Base-by-base conservation (phyloP, 2,329 filamentous ascomycete species). In the Xylaria sp. region DNA sequence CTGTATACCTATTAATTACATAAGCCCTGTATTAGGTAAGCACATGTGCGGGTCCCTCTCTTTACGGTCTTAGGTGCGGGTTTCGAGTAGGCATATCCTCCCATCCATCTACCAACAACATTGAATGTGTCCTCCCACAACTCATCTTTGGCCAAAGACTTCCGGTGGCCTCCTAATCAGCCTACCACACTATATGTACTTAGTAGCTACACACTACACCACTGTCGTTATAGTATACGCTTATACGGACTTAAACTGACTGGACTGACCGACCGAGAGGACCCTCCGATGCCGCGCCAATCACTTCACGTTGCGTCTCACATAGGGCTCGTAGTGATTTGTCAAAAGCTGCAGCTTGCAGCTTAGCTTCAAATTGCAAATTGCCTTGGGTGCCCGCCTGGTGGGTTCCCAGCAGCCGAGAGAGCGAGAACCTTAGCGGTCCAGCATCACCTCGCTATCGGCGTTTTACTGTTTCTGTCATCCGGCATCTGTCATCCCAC, bases 341-440 rank as follows among this genome's bases (percentile, higher is more conserved):
- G 67, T 69, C 67, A 69, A 63, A n/a, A 51, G 59, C 9, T 69
- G 67, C 67, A 69, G 67, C 67, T 66, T 66, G 63, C 67, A 69
- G 67, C 67, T 69, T 66, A 69, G 57, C 53, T 62, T 63, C 40
- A 10, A 53, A 54, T 51, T 12, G 61, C 60, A 44, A 44, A 44
- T 44, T 44, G 40, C 27, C 66, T 60, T 53, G 59, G 59, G 29
- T 50, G 32, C 32, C 32, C 32, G 47, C 63, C 25, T 21, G 59
- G 63, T 66, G 54, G 67, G n/a, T 47, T 57, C 54, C 29, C 25
- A 32, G 13, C 51, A 40, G 29, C 47, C 37, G 5, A 37, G 5
- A 37, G 13, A 18, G 40, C 40, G 29, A 25, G 21, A 25, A 25
- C 21, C 62, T 25, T 55, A 44, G 18, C 40, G 40, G 40, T 16